Evolutionary conservation across 305 asterid species (phyloP).

Genomic region (Fraxinus latifolia): DNA sequence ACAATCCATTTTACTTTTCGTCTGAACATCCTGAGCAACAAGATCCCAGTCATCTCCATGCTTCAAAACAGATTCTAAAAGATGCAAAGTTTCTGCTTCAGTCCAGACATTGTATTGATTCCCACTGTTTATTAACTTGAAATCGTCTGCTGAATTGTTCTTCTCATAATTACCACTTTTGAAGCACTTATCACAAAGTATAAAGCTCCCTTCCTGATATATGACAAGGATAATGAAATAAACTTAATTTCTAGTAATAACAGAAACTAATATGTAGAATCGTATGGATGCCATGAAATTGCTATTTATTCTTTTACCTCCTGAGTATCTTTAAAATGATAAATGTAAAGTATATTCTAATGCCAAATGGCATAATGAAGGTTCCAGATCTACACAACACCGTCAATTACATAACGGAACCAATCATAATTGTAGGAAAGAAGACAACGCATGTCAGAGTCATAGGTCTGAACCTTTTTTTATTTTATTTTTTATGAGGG

Average conservation of each 20-base stretch:
- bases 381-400: background rate
- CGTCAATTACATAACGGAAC: background rate
- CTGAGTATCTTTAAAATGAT: background rate
- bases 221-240: constrained; percentile 24
- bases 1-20: constrained; percentile 85
- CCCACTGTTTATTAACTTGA: constrained; percentile 46
- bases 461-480: background rate
- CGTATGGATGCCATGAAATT: background rate
- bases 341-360: background rate
- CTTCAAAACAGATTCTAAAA: constrained; percentile 77
- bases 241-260: constrained; percentile 8
- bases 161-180: constrained; percentile 53
- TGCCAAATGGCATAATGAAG: background rate
- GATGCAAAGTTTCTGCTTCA: constrained; percentile 80
- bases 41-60: constrained; percentile 97
- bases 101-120: constrained; percentile 62
- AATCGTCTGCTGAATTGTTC: constrained; percentile 54
- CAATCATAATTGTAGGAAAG: background rate
- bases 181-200: constrained; percentile 78
- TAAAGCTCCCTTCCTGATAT: constrained; percentile 53
- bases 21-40: constrained; percentile 63
- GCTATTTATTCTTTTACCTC: background rate
- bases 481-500: background rate
- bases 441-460: background rate
- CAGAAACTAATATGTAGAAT: background rate